These are phyloP conservation scores for Pythium aquatile DNA, from an alignment of 352 stramenopile genomes.

Conservation along the genomic window DNA sequence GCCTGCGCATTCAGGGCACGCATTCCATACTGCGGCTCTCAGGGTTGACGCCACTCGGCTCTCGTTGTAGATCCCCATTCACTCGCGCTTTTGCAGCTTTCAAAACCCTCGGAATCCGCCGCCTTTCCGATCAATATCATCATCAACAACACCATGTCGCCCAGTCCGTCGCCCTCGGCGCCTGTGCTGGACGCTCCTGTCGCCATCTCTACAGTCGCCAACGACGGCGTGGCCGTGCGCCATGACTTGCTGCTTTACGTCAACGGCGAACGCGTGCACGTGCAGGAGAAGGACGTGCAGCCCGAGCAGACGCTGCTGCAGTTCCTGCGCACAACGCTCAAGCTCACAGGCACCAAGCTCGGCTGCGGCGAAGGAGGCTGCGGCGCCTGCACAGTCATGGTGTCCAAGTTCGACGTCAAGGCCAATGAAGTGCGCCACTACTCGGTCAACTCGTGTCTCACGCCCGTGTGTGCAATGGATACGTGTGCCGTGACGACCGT, in stretches of 20 bases:
- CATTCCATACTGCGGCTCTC: constrained; percentile 8
- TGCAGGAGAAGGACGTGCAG: constrained; percentile 49
- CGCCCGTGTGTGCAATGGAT: constrained; percentile 81
- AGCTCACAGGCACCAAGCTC: constrained; percentile 83
- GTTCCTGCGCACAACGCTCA: constrained; percentile 71
- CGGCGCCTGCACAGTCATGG: constrained; percentile 95
- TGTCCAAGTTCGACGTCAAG: constrained; percentile 66
- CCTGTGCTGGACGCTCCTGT: background rate
- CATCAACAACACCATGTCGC: constrained; percentile 10
- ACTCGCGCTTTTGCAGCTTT: constrained; percentile 19
- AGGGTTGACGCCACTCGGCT: constrained; percentile 4
- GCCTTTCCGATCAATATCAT: background rate
- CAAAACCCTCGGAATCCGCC: constrained; percentile 4
- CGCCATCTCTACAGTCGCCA: background rate
- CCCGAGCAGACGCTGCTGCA: constrained; percentile 82
- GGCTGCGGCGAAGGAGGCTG: constrained; percentile 96
- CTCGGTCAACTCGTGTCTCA: constrained; percentile 88
- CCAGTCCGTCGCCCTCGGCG: constrained; percentile 13
- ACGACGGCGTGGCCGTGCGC: constrained; percentile 26
- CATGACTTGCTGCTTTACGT: constrained; percentile 71
- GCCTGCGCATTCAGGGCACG: constrained; percentile 3
- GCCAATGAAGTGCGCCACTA: constrained; percentile 52
- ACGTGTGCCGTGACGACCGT: constrained; percentile 85
- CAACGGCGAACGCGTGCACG: constrained; percentile 56
- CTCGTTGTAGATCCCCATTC: background rate